Evolutionary conservation across 2,329 filamentous ascomycete species (phyloP).

Genomic region (Talaromyces sp.): DNA sequence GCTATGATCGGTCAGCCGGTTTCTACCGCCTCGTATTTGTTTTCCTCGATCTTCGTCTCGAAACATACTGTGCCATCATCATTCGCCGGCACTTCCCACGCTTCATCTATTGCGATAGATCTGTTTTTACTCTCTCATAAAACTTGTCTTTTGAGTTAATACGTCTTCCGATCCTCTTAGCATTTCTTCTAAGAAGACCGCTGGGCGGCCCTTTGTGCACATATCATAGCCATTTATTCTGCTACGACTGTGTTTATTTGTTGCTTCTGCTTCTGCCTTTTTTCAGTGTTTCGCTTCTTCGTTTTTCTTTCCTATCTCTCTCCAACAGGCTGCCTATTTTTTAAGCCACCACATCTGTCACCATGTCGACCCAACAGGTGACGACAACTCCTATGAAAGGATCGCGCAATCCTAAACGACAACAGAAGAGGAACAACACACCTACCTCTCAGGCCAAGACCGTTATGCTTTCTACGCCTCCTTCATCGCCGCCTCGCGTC

Average conservation of each 20-base stretch:
- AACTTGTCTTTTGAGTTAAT: neutral
- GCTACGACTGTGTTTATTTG: slow-evolving; percentile 9
- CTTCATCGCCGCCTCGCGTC: slow-evolving; percentile 36
- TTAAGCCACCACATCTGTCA: slow-evolving; percentile 42
- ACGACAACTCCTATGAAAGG: slow-evolving; percentile 38
- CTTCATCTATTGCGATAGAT: slow-evolving; percentile 9
- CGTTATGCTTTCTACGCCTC: slow-evolving; percentile 34
- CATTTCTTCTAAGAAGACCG: slow-evolving; percentile 15
- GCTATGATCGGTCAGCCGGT: slow-evolving; percentile 15
- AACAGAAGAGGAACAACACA: slow-evolving; percentile 35
- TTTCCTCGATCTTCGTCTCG: slow-evolving; percentile 11
- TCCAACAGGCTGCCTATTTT: slow-evolving; percentile 50
- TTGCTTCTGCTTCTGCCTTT: slow-evolving; percentile 20
- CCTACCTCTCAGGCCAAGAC: slow-evolving; percentile 32
- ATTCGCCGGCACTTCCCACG: slow-evolving; percentile 7
- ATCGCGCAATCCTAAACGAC: slow-evolving; percentile 37
- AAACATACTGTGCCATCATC: slow-evolving; percentile 9
- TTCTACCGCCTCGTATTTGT: slow-evolving; percentile 8
- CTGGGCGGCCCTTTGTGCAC: slow-evolving; percentile 22
- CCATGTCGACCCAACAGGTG: slow-evolving; percentile 49
- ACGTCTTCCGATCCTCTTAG: slow-evolving; percentile 23
- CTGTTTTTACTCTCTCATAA: neutral
- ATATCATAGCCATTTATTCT: slow-evolving; percentile 17
- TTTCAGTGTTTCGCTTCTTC: slow-evolving; percentile 19
- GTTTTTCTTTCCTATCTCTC: slow-evolving; percentile 31